Evolutionary conservation across 2,329 filamentous ascomycete genomes (phyloP), one percentile per base, ranked within the genome.

Genomic region (Diaporthe longicolla): DNA sequence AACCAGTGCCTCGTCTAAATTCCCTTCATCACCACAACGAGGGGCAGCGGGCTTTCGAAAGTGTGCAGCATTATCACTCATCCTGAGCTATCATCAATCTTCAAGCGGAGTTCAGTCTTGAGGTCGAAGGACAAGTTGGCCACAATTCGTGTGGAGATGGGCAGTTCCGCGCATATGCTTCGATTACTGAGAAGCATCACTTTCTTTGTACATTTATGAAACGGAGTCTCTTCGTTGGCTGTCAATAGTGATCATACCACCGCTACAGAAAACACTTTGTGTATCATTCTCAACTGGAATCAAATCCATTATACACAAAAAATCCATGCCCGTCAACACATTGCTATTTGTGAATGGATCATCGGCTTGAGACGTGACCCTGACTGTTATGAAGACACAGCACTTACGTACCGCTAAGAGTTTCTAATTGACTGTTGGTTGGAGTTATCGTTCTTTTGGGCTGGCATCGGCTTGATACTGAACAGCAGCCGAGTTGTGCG

Each of bases 141-240:
- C 5, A 29, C 59, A 13, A 45, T 29, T 43, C 15, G 24, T 15
- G 37, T n/a, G 17, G 59, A 26, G 24, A 45, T 21, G 40, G 40
- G 59, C 17, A 45, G 24, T 45, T 29, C 32, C 48, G 59, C 24
- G 37, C 24, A 40, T 10, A 63, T 1, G 3, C 24, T 32, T 45
- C 11, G 59, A 21, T 29, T 63, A 26, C 17, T 32, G 11, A 21
- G 4, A 24, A 24, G 59, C 24, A 63, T 45, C 37, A 63, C 59
- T 48, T 63, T n/a, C 19, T 21, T 48, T 63, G 59, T 63, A 45
- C 19, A 48, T 32, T 21, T 29, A 13, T 45, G 8, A 45, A 21
- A 45, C 43, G 43, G 61, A 35, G 43, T 50, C 61, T 66, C 61
- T 37, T 29, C 26, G 61, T 32, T 63, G 58, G n/a, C 17, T 50